These are phyloP conservation scores for Hura crepitans DNA, from an alignment of 441 rosid genomes.

Conservation along the genomic window DNA sequence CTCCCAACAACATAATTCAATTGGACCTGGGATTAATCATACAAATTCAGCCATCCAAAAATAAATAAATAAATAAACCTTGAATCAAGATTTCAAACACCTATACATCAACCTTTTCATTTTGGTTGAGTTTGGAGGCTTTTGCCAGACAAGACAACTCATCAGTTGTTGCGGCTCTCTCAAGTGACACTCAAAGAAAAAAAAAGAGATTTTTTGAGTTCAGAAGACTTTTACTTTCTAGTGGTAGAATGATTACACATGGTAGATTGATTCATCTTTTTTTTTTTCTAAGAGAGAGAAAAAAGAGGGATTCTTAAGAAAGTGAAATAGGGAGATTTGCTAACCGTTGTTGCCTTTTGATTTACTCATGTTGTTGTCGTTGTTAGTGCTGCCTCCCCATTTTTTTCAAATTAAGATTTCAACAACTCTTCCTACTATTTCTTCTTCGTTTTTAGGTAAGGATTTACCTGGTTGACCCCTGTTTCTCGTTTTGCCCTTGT, in stretches of 20 bases:
- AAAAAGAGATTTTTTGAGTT: slow-evolving; percentile 9
- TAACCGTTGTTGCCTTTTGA: slow-evolving; percentile 14
- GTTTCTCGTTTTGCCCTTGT: slow-evolving; percentile 11
- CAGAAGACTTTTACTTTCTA: slow-evolving; percentile 15
- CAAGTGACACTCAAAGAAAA: slow-evolving; percentile 30
- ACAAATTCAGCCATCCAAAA: too few relatives aligned
- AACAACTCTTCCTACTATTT: slow-evolving; percentile 1
- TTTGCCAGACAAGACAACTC: slow-evolving; percentile 45
- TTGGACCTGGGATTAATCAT: too few relatives aligned
- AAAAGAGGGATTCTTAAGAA: slow-evolving; percentile 12
- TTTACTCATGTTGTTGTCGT: slow-evolving; percentile 18
- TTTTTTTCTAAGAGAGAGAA: slow-evolving; percentile 3
- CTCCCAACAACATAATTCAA: too few relatives aligned
- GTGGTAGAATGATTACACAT: slow-evolving; percentile 1
- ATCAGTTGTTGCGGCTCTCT: slow-evolving; percentile 56
- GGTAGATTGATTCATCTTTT: not conserved
- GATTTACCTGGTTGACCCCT: not conserved
- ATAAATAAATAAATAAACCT: too few relatives aligned
- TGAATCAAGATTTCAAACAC: too few relatives aligned
- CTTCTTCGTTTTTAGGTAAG: slow-evolving; percentile 29
- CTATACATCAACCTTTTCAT: too few relatives aligned
- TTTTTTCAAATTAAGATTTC: slow-evolving; percentile 32
- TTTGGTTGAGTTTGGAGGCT: slow-evolving; percentile 26
- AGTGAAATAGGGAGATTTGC: slow-evolving; percentile 9
- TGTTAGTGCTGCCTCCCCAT: slow-evolving; percentile 24